Base-by-base conservation (phyloP, 192 early-diverging fungal species). In the Coemansia sp. region DNA sequence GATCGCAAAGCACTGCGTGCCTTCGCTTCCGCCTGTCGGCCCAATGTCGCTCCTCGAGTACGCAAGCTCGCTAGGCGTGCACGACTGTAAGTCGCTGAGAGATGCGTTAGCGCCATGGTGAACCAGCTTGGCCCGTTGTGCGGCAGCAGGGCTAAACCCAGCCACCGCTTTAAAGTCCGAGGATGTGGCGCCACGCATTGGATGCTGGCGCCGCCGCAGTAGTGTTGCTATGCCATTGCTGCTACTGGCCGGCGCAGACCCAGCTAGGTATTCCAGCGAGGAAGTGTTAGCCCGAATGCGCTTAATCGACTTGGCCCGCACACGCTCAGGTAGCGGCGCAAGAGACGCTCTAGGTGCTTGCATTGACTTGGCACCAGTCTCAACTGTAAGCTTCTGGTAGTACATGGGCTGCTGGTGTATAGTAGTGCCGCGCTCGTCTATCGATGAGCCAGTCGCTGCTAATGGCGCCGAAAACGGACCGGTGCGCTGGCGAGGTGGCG, bases 91-190 rank as follows among this genome's bases (percentile, higher is more conserved):
- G 62, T 82, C 80, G 60, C 69, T 61, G 27, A 77, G 64, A 4
- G 80, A 77, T 29, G 75, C 75, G 48, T 71, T 66, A 60, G 75
- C 71, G 17, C 80, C 75, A n/a, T 74, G 69, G 32, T 64, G 41
- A 2, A 65, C 59, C 34, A 67, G 72, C 67, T 73, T 77, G 32
- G 75, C 80, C 15, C 80, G 80, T 45, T 77, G 80, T 6, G 80
- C 80, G 1, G 80, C 80, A 29, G 72, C 80, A 2, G 80, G 75
- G 45, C 80, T 82, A 46, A 82, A 82, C 5, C 80, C 80, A 3
- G 80, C 80, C 10, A 82, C 80, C 0, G 80, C 80, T 9, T 68
- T 67, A 6, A 82, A 62, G 41, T 82, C 80, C 3, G 80, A 71
- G 5, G 75, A 76, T 11, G 75, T 77, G 48, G 72, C 75, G 27